phyloP scores from a whole-genome alignment of 768 basidiomycete species.

The Infundibulicybe gibba region DNA sequence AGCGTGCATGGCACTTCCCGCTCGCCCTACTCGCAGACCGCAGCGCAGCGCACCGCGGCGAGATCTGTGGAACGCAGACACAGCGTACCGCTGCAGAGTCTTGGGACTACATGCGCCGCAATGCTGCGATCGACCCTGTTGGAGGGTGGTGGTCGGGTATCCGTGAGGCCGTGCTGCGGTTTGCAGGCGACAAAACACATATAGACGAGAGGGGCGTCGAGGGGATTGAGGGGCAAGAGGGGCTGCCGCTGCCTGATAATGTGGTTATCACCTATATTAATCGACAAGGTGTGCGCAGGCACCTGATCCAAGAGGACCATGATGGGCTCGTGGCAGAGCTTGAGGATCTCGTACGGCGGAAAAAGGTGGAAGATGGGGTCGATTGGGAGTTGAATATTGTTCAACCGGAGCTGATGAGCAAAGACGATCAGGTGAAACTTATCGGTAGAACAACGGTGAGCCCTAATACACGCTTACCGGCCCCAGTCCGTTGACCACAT shows the following conservation, averaged over 20 bases:
- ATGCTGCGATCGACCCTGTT: constrained; percentile 29
- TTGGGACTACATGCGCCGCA: constrained; percentile 42
- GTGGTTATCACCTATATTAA: constrained; percentile 73
- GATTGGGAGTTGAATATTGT: constrained; percentile 61
- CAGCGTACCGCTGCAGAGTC: constrained; percentile 75
- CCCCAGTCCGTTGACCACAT: background rate
- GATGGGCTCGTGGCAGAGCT: constrained; percentile 47
- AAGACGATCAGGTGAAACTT: constrained; percentile 71
- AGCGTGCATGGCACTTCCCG: constrained; percentile 70
- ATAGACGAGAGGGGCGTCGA: background rate
- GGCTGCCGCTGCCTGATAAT: constrained; percentile 38
- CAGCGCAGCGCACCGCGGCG: constrained; percentile 70
- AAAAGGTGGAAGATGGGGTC: constrained; percentile 12
- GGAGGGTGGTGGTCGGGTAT: constrained; percentile 82
- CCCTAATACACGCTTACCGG: constrained; percentile 3
- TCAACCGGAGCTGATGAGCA: constrained; percentile 59
- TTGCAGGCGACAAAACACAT: constrained; percentile 44
- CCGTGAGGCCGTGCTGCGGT: constrained; percentile 59
- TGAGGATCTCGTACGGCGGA: constrained; percentile 41
- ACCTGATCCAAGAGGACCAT: constrained; percentile 55
- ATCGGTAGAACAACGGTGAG: constrained; percentile 69
- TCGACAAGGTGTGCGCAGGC: constrained; percentile 56
- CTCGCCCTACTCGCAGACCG: constrained; percentile 68
- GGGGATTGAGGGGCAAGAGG: constrained; percentile 17
- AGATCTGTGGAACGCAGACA: constrained; percentile 55